Percentiles rank a stretch among this genome's conserved stretches.
These are phyloP conservation scores for Aspergillus coremiiformis DNA, from an alignment of 495 filamentous ascomycete genomes.

Conservation along the genomic window DNA sequence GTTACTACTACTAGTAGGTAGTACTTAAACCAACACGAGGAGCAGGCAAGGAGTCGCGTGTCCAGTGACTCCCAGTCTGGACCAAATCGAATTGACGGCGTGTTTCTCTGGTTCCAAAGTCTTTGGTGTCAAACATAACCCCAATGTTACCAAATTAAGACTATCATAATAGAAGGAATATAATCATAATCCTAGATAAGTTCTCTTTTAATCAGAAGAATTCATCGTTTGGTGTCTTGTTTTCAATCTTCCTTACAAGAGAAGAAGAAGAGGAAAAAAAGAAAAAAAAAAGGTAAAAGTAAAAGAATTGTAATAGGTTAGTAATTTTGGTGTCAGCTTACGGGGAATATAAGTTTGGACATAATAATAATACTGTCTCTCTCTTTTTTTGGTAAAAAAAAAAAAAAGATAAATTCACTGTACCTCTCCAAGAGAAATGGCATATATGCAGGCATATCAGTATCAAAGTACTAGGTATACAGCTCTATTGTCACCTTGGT, in stretches of 20 bases:
- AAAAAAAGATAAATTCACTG: neutral
- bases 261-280: neutral
- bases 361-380: too few relatives aligned
- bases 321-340: neutral
- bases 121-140: too few relatives aligned
- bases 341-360: neutral
- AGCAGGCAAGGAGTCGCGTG: neutral
- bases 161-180: neutral
- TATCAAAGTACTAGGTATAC: slow-evolving; percentile 4
- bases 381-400: neutral
- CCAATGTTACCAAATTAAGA: neutral
- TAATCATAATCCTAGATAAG: neutral
- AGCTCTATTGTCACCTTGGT: neutral
- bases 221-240: too few relatives aligned
- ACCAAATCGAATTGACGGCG: neutral
- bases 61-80: too few relatives aligned
- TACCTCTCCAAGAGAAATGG: too few relatives aligned
- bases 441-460: neutral
- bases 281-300: neutral
- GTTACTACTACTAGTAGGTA: too few relatives aligned
- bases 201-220: too few relatives aligned
- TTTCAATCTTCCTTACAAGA: neutral
- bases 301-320: neutral
- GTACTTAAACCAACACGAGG: neutral
- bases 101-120: neutral